Evolutionary conservation across 78 protist species (phyloP).

Genomic region (Dictyostelium intermedium): DNA sequence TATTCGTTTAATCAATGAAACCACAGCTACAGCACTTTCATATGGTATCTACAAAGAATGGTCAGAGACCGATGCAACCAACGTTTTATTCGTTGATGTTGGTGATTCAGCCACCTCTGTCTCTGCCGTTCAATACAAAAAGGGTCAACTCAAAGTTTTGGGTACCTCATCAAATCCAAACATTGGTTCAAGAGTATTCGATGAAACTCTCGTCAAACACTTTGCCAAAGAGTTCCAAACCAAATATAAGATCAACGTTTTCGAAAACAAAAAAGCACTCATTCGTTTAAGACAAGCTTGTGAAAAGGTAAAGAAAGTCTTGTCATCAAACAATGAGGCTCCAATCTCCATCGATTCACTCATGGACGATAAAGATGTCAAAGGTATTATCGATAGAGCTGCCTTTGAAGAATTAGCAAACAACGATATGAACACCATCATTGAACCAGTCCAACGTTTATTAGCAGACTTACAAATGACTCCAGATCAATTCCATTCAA

Average conservation of each 20-base stretch:
- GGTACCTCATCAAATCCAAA: conserved; percentile 71
- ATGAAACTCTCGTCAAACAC: conserved; percentile 68
- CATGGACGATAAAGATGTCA: conserved; percentile 92
- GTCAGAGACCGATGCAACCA: conserved; percentile 82
- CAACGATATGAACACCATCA: conserved; percentile 52
- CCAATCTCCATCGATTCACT: conserved; percentile 92
- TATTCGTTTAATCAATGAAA: conserved; percentile 92
- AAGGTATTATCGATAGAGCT: conserved; percentile 49
- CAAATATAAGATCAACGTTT: conserved; percentile 89
- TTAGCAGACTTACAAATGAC: conserved; percentile 50
- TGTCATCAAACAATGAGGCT: conserved; percentile 83
- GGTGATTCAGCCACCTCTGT: conserved; percentile 90
- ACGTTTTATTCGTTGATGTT: conserved; percentile 91
- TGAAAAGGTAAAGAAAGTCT: conserved; percentile 91
- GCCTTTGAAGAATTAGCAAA: conserved; percentile 82
- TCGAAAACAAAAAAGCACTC: conserved; percentile 77
- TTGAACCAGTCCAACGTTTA: conserved; percentile 41
- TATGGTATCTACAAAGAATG: conserved; percentile 94
- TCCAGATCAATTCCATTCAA: conserved; percentile 75
- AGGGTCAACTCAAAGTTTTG: conserved; percentile 88
- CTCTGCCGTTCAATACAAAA: conserved; percentile 83
- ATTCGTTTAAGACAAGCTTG: conserved; percentile 86
- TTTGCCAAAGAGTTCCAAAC: conserved; percentile 77
- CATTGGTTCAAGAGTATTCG: conserved; percentile 93
- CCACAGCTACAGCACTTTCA: conserved; percentile 94